These are phyloP conservation scores for Eucalyptus pauciflora DNA, from an alignment of 345 rosid species.

Conservation along the genomic window DNA sequence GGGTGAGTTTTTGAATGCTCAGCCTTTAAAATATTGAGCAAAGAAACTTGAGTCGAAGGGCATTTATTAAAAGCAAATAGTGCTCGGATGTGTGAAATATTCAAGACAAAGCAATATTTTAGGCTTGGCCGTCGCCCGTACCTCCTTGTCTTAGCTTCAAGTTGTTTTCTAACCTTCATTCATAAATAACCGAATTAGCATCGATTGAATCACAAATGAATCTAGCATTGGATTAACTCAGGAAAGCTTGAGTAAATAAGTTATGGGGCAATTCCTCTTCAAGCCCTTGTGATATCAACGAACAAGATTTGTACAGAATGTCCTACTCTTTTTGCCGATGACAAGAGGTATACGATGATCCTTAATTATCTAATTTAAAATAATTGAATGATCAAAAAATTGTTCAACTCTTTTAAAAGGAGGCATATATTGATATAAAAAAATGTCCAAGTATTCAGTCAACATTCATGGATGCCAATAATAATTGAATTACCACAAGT, in stretches of 20 bases:
- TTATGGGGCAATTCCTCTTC: no score
- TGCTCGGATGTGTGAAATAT: neutral
- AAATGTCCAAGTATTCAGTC: no score
- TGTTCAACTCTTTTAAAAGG: no score
- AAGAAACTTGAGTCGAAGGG: neutral
- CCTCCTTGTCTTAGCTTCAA: neutral
- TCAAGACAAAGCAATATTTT: neutral
- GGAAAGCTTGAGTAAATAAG: neutral
- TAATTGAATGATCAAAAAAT: no score
- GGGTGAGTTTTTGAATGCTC: no score
- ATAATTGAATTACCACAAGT: no score
- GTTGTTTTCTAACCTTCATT: neutral
- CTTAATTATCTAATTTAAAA: no score
- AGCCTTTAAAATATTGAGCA: no score
- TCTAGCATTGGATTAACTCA: neutral
- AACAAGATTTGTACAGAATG: neutral
- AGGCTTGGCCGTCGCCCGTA: neutral
- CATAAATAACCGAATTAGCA: neutral
- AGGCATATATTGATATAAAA: no score
- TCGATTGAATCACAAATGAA: neutral
- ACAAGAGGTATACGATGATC: no score
- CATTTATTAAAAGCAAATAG: neutral
- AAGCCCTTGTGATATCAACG: no score
- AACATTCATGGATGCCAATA: no score
- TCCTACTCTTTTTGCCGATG: slow-evolving; percentile 27